Evolutionary conservation across 257 asterid genomes (phyloP).

Genomic region (Solanum clarkiae): DNA sequence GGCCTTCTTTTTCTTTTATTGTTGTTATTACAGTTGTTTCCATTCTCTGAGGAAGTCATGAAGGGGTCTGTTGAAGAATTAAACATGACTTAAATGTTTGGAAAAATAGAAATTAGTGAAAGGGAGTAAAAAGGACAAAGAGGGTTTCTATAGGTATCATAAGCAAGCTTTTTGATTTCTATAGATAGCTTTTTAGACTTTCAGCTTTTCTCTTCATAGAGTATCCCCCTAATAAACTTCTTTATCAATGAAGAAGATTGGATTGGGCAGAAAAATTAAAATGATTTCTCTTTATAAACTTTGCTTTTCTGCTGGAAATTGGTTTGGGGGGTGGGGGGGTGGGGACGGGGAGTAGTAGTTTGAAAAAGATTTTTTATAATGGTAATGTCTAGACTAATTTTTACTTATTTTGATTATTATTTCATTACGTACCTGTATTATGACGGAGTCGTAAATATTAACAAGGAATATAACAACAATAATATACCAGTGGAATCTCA

Average conservation of each 20-base stretch:
- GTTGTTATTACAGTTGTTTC: background rate
- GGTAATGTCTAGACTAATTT: background rate
- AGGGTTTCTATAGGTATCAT: slow-evolving; percentile 13
- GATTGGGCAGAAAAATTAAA: background rate
- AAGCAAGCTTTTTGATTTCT: background rate
- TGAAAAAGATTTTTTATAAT: background rate
- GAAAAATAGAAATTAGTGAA: background rate
- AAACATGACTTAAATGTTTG: slow-evolving; percentile 7
- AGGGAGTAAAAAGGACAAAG: background rate
- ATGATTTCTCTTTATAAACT: background rate
- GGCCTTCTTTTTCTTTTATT: slow-evolving; percentile 18
- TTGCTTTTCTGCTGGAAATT: background rate
- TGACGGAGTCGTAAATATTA: background rate
- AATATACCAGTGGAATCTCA: too few species aligned
- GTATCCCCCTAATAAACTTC: slow-evolving; percentile 7
- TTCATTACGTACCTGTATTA: background rate
- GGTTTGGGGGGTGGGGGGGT: background rate
- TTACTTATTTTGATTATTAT: background rate
- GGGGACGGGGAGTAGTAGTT: background rate
- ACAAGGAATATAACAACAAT: too few species aligned
- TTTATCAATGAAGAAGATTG: slow-evolving; percentile 3
- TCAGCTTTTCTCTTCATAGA: slow-evolving; percentile 5
- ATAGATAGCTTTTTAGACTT: slow-evolving; percentile 18
- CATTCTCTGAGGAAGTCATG: slow-evolving; percentile 9
- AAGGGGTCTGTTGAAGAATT: slow-evolving; percentile 20